Evolutionary conservation across 345 rosid genomes (phyloP).

Genomic region (Corymbia maculata): DNA sequence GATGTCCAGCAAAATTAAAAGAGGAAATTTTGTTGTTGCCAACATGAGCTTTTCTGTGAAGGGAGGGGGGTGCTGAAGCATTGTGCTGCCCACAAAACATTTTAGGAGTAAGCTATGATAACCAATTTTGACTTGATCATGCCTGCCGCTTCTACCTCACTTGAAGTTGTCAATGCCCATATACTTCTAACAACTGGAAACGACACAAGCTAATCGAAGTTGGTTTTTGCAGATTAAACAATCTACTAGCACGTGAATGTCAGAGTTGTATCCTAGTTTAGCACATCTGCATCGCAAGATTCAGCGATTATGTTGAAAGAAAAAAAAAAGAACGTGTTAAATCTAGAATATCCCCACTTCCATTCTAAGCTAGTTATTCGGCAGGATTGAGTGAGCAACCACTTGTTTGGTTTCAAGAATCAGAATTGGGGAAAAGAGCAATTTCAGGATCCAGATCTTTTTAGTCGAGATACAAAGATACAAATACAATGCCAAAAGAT

Average conservation of each 20-base stretch:
- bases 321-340: neutral
- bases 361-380: neutral
- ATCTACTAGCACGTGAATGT: neutral
- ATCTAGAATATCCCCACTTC: neutral
- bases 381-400: neutral
- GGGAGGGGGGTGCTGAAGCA: neutral
- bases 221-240: neutral
- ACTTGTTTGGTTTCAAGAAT: neutral
- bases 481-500: neutral
- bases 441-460: neutral
- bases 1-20: neutral
- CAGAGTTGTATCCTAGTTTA: neutral
- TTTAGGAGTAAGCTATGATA: neutral
- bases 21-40: neutral
- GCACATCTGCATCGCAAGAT: neutral
- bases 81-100: neutral
- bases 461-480: neutral
- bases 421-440: neutral
- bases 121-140: neutral
- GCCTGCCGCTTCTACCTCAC: neutral
- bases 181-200: neutral
- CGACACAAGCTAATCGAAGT: neutral
- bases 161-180: neutral
- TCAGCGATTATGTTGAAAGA: neutral
- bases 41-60: neutral